Evolutionary conservation across 2,329 filamentous ascomycete species (phyloP).

Genomic region (Lachnellula subtilissima): DNA sequence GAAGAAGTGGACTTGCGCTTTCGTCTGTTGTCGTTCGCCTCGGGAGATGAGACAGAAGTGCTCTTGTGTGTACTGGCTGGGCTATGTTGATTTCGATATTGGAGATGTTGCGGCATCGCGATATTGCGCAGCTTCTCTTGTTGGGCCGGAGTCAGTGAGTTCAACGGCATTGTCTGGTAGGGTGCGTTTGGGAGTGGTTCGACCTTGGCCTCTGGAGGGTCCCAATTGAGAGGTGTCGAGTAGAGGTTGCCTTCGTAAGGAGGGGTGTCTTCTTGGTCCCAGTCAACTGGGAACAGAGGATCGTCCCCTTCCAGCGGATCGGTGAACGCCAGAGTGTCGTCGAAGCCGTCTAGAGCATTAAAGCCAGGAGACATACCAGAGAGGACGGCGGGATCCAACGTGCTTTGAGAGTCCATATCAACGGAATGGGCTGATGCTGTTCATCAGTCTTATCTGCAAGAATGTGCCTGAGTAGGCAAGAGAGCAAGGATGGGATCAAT

Average conservation of each 20-base stretch:
- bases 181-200: conserved; percentile 17
- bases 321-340: conserved; percentile 21
- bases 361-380: conserved; percentile 24
- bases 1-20: conserved; percentile 67
- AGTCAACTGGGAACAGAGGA: conserved; percentile 17
- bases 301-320: conserved; percentile 17
- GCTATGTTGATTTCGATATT: conserved; percentile 46
- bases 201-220: conserved; percentile 25
- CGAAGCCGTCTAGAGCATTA: conserved; percentile 19
- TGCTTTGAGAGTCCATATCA: conserved; percentile 19
- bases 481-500: conserved; percentile 2
- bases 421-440: conserved; percentile 6
- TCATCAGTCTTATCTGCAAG: neutral
- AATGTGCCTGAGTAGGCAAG: neutral
- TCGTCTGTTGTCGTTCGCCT: conserved; percentile 44
- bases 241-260: conserved; percentile 30
- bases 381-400: conserved; percentile 23
- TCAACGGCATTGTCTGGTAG: conserved; percentile 31
- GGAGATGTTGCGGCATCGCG: conserved; percentile 59
- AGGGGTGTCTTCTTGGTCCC: conserved; percentile 25
- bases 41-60: conserved; percentile 55
- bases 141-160: conserved; percentile 51
- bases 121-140: conserved; percentile 58
- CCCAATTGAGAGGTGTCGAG: conserved; percentile 31
- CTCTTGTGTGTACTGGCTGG: conserved; percentile 46